Base-by-base conservation (phyloP, 1,139 yeast genomes). In the Blastobotrys serpentis region DNA sequence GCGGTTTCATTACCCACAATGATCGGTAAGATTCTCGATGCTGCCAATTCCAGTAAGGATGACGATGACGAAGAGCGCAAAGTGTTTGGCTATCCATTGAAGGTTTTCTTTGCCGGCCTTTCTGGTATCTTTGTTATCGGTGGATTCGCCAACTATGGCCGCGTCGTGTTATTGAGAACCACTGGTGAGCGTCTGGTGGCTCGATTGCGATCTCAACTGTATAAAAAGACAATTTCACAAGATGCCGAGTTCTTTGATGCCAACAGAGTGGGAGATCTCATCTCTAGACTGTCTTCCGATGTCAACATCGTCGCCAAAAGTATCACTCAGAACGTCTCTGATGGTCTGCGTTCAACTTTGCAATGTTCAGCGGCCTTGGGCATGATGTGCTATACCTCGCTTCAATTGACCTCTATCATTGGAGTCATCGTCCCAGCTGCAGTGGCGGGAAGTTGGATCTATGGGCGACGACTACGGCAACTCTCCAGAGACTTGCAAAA, bases 171-270 rank as follows among this genome's bases (percentile, higher is more conserved):
- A 37, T 70, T 90, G 57, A 74, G 96, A 56, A 73, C 84, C 1
- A 79, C 84, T 17, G 96, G 97, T 51, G 98, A 92, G 66, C 78
- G 86, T 53, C 71, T 92, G 32, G 96, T 90, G 4, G 87, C 96
- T 4, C 74, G 95, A 52, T 71, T 92, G 48, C 75, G 98, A 56
- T 76, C 95, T 1, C 74, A 81, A 44, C 78, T 90, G 38, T 87
- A 88, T 69, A 81, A 81, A 65, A 82, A 80, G 54, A 83, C 92
- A 3, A 72, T 90, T 54, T 78, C 83, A 21, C 96, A 89, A 62
- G 98, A 92, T 66, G 86, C 95, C 49, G 92, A 86, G 64, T 92
- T 92, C 64, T 92, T 86, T 63, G 98, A 92, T 63, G 82, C 86
- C 16, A 90, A 94, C 53, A 84, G 92, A 62, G 95, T 90, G 1